phyloP scores from a whole-genome alignment of 139 green algal genomes.

The Coccomyxa sp. region DNA sequence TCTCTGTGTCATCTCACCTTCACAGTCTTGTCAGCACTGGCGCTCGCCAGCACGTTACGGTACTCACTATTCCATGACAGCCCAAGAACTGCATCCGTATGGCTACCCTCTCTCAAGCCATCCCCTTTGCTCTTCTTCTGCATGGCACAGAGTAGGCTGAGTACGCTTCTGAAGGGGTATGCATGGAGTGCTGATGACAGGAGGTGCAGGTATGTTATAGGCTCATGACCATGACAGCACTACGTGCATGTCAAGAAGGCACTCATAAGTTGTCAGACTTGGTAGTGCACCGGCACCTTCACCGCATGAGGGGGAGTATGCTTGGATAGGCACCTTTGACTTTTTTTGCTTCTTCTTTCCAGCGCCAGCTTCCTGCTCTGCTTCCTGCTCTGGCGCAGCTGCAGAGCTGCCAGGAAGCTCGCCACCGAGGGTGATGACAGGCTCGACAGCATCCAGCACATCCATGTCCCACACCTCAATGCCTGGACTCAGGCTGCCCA shows the following conservation, averaged over 20 bases:
- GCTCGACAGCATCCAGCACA: conserved; percentile 80
- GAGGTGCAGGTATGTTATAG: neutral
- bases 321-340: conserved; percentile 3
- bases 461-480: conserved; percentile 98
- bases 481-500: conserved; percentile 81
- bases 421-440: conserved; percentile 70
- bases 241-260: neutral
- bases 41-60: conserved; percentile 89
- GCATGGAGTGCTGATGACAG: neutral
- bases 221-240: neutral
- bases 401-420: conserved; percentile 12
- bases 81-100: conserved; percentile 84
- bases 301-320: neutral
- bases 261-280: too few relatives aligned
- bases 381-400: conserved; percentile 27
- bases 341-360: conserved; percentile 62
- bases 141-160: neutral
- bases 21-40: conserved; percentile 75
- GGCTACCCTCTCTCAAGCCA: conserved; percentile 69
- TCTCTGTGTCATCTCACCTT: conserved; percentile 52
- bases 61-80: conserved; percentile 87
- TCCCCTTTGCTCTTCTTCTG: conserved; percentile 16
- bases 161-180: neutral
- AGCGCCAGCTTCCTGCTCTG: conserved; percentile 26
- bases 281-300: neutral